These are phyloP conservation scores for Candida germanica DNA, from an alignment of 805 yeast genomes.

Conservation along the genomic window DNA sequence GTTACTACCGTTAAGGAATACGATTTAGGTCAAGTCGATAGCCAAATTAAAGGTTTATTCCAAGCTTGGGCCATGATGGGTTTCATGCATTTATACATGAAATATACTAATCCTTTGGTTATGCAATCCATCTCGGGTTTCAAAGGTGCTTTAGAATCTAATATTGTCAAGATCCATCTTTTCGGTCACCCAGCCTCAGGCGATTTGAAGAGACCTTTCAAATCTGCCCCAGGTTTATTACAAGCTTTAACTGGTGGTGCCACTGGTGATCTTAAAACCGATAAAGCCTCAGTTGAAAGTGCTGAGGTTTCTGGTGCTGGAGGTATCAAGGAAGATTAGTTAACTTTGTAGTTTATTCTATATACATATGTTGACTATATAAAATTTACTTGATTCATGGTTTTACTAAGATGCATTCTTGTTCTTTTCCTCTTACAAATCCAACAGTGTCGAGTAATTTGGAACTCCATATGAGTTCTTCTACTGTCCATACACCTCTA, in stretches of 20 bases:
- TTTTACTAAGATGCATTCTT: conserved; percentile 39
- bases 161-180: conserved; percentile 86
- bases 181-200: conserved; percentile 81
- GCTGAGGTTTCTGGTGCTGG: conserved; percentile 85
- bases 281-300: conserved; percentile 78
- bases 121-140: conserved; percentile 91
- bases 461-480: conserved; percentile 49
- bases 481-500: conserved; percentile 47
- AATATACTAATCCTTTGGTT: conserved; percentile 93
- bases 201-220: conserved; percentile 95
- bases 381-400: conserved; percentile 1
- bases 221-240: conserved; percentile 57
- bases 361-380: conserved; percentile 2
- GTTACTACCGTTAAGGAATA: conserved; percentile 94
- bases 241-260: conserved; percentile 61
- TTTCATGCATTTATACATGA: conserved; percentile 96
- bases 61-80: conserved; percentile 96
- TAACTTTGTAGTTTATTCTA: conserved; percentile 1
- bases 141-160: conserved; percentile 85
- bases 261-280: conserved; percentile 60
- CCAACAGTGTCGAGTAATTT: conserved; percentile 50
- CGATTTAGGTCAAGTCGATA: conserved; percentile 82
- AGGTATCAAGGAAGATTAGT: conserved; percentile 83
- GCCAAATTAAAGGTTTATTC: conserved; percentile 77
- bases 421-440: conserved; percentile 44